Evolutionary conservation across 495 filamentous ascomycete genomes (phyloP).

Genomic region (Lasiosphaeris hirsuta): DNA sequence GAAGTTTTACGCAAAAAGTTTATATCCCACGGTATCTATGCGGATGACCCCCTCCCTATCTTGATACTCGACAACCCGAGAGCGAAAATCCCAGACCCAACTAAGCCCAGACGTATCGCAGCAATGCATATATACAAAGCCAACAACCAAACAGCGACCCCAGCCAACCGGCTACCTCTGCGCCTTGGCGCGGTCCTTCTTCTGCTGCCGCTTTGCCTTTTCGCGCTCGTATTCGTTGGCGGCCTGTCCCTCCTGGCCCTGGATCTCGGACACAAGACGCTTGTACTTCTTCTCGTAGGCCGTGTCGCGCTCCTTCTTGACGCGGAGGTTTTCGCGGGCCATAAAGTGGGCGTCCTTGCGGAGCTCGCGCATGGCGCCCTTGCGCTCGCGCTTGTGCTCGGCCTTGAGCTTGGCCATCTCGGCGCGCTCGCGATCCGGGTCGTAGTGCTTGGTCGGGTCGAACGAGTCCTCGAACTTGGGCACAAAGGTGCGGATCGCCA

Average conservation of each 20-base stretch:
- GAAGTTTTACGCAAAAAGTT: no score
- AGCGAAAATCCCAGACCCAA: no score
- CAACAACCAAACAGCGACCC: neutral
- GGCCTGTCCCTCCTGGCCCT: slow-evolving; percentile 85
- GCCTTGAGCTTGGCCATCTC: slow-evolving; percentile 74
- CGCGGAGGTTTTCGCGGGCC: slow-evolving; percentile 77
- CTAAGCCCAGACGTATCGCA: no score
- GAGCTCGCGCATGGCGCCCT: slow-evolving; percentile 91
- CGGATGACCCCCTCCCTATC: no score
- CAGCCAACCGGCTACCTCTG: neutral
- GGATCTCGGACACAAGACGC: slow-evolving; percentile 87
- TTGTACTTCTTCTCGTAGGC: slow-evolving; percentile 95
- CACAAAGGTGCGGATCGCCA: slow-evolving; percentile 81
- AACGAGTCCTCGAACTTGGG: slow-evolving; percentile 97
- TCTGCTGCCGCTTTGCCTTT: slow-evolving; percentile 66
- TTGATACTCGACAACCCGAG: no score
- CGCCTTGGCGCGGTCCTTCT: slow-evolving; percentile 46
- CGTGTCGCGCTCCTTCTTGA: slow-evolving; percentile 87
- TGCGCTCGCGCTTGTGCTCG: slow-evolving; percentile 91
- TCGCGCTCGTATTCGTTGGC: slow-evolving; percentile 85
- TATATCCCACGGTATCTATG: no score
- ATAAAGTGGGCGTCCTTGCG: slow-evolving; percentile 92
- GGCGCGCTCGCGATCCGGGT: slow-evolving; percentile 83
- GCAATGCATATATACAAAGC: neutral
- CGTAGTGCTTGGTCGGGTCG: slow-evolving; percentile 93